Evolutionary conservation across 345 rosid genomes (phyloP).

Genomic region (Crucihimalaya himalaica): DNA sequence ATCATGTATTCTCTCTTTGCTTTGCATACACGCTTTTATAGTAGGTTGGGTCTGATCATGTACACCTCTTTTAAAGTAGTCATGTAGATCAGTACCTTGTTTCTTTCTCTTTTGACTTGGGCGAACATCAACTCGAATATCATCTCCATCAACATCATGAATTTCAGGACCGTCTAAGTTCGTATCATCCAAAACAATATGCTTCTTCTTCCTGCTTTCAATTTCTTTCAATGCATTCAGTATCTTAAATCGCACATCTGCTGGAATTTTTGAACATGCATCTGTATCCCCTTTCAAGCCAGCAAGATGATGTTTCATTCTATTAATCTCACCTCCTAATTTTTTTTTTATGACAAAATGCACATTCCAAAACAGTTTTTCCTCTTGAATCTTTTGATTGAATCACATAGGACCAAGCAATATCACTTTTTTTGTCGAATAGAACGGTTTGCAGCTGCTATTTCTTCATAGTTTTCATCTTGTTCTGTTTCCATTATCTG

Average conservation of each 20-base stretch:
- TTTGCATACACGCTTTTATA: neutral
- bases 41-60: neutral
- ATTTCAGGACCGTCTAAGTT: neutral
- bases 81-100: neutral
- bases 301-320: constrained; percentile 14
- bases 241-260: too few relatives aligned
- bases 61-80: neutral
- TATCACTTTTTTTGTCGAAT: neutral
- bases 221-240: too few relatives aligned
- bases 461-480: neutral
- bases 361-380: neutral
- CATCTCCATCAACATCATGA: neutral
- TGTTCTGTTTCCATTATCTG: neutral
- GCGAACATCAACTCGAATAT: neutral
- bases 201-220: neutral
- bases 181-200: neutral
- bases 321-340: neutral
- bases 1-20: constrained; percentile 1
- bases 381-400: constrained; percentile 6
- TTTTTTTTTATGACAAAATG: neutral
- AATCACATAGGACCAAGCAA: neutral
- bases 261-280: too few relatives aligned
- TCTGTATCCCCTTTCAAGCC: too few relatives aligned
- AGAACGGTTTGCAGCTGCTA: neutral
- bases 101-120: neutral